phyloP scores from a whole-genome alignment of 1,139 yeast species.

The Hyphopichia pseudoburtonii region DNA sequence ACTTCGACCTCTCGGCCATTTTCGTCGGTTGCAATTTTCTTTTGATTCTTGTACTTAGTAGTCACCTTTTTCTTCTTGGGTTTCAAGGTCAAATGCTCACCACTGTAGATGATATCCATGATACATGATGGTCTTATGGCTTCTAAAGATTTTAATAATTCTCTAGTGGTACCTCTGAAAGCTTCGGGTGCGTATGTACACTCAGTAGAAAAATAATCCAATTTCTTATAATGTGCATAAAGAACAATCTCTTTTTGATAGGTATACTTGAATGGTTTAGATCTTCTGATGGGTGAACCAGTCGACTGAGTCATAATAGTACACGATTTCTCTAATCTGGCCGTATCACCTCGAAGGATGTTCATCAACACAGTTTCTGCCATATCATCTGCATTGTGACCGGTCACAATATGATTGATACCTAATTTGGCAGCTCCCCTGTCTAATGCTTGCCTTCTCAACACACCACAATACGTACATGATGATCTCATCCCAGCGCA shows the following conservation, averaged over 20 bases:
- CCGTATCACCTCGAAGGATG: conserved; percentile 91
- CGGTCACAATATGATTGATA: conserved; percentile 91
- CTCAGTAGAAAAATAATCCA: conserved; percentile 96
- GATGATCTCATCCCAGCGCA: conserved; percentile 93
- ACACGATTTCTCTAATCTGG: conserved; percentile 88
- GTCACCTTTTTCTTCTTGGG: conserved; percentile 47
- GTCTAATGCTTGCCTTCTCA: conserved; percentile 93
- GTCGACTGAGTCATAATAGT: conserved; percentile 77
- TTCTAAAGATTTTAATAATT: conserved; percentile 84
- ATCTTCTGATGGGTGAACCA: conserved; percentile 82
- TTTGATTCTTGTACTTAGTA: conserved; percentile 28
- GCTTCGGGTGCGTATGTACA: conserved; percentile 99
- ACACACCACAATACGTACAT: conserved; percentile 97
- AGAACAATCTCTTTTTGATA: conserved; percentile 97
- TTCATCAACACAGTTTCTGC: conserved; percentile 98
- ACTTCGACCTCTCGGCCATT: conserved; percentile 49
- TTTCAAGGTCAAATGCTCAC: conserved; percentile 77
- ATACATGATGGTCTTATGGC: conserved; percentile 91
- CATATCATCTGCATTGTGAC: conserved; percentile 99
- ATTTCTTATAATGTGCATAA: conserved; percentile 93
- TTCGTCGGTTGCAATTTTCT: conserved; percentile 14
- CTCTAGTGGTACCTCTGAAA: conserved; percentile 95
- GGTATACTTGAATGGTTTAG: conserved; percentile 93
- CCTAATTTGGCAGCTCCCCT: conserved; percentile 91
- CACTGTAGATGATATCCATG: conserved; percentile 90